A percentile compares a stretch with the other conserved stretches of the same genome.
Evolutionary conservation across 2,329 filamentous ascomycete species (phyloP).

Genomic region (Arthrobotrys sinensis): DNA sequence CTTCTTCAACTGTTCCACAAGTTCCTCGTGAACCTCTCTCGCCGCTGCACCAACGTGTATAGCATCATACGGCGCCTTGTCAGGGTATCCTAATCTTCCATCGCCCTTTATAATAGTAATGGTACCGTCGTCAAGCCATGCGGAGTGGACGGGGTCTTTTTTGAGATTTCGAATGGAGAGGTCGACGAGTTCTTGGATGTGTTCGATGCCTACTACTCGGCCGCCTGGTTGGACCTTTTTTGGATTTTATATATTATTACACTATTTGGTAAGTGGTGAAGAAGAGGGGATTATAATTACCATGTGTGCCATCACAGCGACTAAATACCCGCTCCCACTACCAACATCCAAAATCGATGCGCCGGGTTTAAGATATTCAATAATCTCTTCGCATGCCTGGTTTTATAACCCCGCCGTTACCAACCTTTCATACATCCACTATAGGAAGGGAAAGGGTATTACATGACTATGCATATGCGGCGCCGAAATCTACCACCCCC

Average conservation of each 20-base stretch:
- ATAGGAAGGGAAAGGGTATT: background rate
- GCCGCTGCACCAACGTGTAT: constrained; percentile 96
- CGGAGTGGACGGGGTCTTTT: constrained; percentile 74
- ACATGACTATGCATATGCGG: constrained; percentile 65
- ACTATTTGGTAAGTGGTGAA: background rate
- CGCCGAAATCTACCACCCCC: constrained; percentile 55
- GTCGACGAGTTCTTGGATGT: constrained; percentile 77
- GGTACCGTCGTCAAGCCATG: constrained; percentile 75
- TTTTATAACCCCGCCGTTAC: background rate
- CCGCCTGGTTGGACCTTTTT: constrained; percentile 65
- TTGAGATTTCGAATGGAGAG: constrained; percentile 77
- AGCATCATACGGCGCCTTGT: constrained; percentile 80
- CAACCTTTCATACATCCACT: background rate
- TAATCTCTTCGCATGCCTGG: constrained; percentile 63
- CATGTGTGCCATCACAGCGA: constrained; percentile 87
- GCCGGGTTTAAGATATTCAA: constrained; percentile 65
- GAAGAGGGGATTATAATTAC: constrained; percentile 67
- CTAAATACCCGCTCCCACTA: constrained; percentile 85
- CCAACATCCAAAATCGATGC: constrained; percentile 79
- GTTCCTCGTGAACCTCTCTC: constrained; percentile 77
- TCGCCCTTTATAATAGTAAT: constrained; percentile 80
- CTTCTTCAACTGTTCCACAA: constrained; percentile 82
- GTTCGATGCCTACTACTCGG: constrained; percentile 80
- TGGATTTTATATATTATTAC: constrained; percentile 5
- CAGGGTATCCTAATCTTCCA: constrained; percentile 69